Percentiles rank a stretch among this genome's conserved stretches.
Conservation (phyloP, 306 rosid species). For the Chamaecrista fasciculata region DNA sequence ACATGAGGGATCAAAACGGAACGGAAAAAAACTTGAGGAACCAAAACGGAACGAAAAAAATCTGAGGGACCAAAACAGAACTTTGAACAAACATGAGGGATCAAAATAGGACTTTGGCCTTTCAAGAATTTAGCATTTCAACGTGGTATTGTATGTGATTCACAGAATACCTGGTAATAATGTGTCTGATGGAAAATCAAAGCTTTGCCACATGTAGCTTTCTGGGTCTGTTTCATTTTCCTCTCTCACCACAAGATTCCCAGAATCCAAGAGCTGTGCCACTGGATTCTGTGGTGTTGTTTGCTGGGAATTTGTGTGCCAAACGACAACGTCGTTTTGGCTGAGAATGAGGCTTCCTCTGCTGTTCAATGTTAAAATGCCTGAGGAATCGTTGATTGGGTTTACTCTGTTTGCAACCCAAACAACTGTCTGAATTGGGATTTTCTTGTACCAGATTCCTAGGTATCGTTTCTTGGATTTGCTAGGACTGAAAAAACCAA, state of each 20-base stretch:
- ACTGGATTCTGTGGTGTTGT: constrained; percentile 2
- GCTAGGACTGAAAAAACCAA: constrained; percentile 54
- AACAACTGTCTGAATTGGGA: constrained; percentile 32
- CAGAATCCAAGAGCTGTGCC: constrained; percentile 28
- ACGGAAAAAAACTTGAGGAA: too few species aligned
- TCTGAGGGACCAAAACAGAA: too few species aligned
- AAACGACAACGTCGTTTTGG: neutral
- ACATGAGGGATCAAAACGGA: too few species aligned
- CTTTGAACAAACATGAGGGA: too few species aligned
- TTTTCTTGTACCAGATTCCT: constrained; percentile 51
- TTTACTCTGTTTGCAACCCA: constrained; percentile 56
- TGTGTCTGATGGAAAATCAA: constrained; percentile 53
- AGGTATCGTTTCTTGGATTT: constrained; percentile 36
- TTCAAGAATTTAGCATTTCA: too few species aligned
- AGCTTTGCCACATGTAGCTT: constrained; percentile 41
- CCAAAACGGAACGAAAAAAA: too few species aligned
- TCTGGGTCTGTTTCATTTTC: neutral
- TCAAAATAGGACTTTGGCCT: too few species aligned
- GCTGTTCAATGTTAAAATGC: neutral
- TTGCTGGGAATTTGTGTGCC: constrained; percentile 20
- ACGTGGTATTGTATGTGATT: too few species aligned
- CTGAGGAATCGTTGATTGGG: constrained; percentile 34
- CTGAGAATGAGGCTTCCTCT: constrained; percentile 38
- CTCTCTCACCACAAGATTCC: constrained; percentile 35
- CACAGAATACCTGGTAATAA: constrained; percentile 33